A percentile compares a stretch with the other conserved stretches of the same genome.
These are phyloP conservation scores for Phragmites australis DNA, from an alignment of 176 grass and related monocot genomes.

Conservation along the genomic window DNA sequence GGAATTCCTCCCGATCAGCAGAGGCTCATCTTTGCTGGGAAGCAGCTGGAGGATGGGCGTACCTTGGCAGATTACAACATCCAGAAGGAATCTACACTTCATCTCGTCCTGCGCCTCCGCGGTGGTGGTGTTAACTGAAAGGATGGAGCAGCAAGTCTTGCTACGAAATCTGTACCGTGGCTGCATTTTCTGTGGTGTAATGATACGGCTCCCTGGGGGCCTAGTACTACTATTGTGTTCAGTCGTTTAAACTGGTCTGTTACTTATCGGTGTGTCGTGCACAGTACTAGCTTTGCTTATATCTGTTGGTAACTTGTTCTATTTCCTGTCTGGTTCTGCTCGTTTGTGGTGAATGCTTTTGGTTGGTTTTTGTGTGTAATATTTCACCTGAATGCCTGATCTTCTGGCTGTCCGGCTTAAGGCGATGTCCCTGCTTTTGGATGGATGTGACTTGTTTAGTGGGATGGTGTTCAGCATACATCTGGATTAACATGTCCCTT, in stretches of 20 bases:
- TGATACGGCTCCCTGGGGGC: neutral
- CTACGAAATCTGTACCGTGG: neutral
- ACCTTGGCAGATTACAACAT: constrained; percentile 50
- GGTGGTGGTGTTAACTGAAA: neutral
- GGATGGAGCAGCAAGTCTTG: neutral
- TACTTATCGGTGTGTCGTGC: neutral
- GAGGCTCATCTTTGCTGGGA: constrained; percentile 40
- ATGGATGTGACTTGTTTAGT: no score
- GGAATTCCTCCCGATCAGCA: constrained; percentile 39
- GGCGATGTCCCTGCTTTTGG: no score
- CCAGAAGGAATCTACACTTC: constrained; percentile 49
- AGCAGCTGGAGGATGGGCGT: constrained; percentile 40
- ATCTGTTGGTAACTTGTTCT: neutral
- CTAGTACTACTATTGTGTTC: neutral
- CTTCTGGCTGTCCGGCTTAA: no score
- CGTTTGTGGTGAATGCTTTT: neutral
- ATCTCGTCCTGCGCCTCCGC: constrained; percentile 41
- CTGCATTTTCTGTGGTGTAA: neutral
- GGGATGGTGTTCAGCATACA: no score
- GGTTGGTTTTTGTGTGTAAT: neutral
- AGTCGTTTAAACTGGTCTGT: neutral
- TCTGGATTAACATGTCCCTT: no score
- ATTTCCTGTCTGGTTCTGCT: neutral
- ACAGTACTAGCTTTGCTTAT: neutral
- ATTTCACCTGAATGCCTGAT: neutral